Base-by-base conservation (phyloP, 2,329 filamentous ascomycete genomes). In the Microdochium bolleyi region DNA sequence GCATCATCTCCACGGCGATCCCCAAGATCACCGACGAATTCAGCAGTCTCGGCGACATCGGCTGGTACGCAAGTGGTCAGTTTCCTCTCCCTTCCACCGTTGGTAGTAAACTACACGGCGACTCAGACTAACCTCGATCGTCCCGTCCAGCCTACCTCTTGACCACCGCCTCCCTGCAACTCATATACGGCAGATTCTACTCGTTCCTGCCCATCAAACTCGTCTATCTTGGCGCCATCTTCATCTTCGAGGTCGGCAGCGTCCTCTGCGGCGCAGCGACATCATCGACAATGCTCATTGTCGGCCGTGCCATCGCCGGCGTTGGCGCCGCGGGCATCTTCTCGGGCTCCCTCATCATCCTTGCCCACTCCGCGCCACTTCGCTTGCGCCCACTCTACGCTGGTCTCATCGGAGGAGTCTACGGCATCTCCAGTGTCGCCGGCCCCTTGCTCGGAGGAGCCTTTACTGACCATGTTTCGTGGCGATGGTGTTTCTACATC, bases 11-110 rank as follows among this genome's bases (percentile, higher is more conserved):
- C 3, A 80, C 77, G 0, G 78, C 77, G 9, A 79, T 82, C 41
- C 78, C 78, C 10, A 76, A 75, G 55, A 80, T 82, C 59, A 80
- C 78, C 1, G 73, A 72, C 56, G 72, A 77, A 41, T 77, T 79
- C 65, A 68, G 76, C 53, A 69, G 74, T 49, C 70, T 81, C 19
- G 70, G 72, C 37, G 75, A 81, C 55, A 73, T 80, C 14, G 75
- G 76, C 22, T 85, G 82, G 82, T 84, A 84, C 57, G 79, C 71
- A 72, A 54, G 68, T 73, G 44, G 66, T 69, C 16, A 72, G 70
- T 2, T 70, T 69, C n/a, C 71, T 73, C 49, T 70, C 70, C 5
- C 14, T 14, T 8, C 8, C 30, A 34, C 8, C 14, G 8, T 34
- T 34, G 30, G 30, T 34, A 14, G 14, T 34, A 34, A 8, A 34